Base-by-base conservation (phyloP, 192 early-diverging fungal species). In the Podila epigama region DNA sequence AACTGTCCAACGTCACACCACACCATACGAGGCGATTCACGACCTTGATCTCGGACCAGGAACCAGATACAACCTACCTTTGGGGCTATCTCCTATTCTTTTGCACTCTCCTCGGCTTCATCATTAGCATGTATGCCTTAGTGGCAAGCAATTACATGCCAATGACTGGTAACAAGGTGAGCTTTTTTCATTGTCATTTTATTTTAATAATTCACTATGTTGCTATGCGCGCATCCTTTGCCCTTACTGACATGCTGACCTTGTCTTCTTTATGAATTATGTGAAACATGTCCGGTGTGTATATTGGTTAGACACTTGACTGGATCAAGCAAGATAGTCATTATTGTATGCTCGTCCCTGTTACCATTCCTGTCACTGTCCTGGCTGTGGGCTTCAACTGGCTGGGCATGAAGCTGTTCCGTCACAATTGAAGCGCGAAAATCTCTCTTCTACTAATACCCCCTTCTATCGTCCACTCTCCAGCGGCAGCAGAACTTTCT, bases 351-450 rank as follows among this genome's bases (percentile, higher is more conserved):
- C 80, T 98, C 22, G 67, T 96, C 33, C 96, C 95, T 13, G 81
- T 95, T 25, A 90, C 95, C 1, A 86, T 88, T 6, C 87, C 92
- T 29, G 92, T 92, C 22, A 88, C 88, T 36, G 79, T 91, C 5
- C 89, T 92, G 68, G 90, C 91, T 63, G 85, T 94, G 29, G 84
- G 96, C 34, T 93, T 92, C 84, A 98, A 96, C 82, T 98, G 96
- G 96, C 85, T 98, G 33, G 95, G 96, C 15, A 92, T 96, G 90
- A 96, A 98, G 82, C 90, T 94, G 57, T 96, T 95, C 70, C 81
- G 94, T 12, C 94, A 96, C 57, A 98, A 95, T 69, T 91, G 69
- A 77, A 29, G 3, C 31, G 10, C 9, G 15, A 6, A 34, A 16
- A 27, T 13, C 32, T 25, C 27, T 18, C 7, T 55, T n/a, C 28